These are phyloP conservation scores for Epichloe brachyelytri DNA, from an alignment of 2,329 filamentous ascomycete species.

Conservation along the genomic window DNA sequence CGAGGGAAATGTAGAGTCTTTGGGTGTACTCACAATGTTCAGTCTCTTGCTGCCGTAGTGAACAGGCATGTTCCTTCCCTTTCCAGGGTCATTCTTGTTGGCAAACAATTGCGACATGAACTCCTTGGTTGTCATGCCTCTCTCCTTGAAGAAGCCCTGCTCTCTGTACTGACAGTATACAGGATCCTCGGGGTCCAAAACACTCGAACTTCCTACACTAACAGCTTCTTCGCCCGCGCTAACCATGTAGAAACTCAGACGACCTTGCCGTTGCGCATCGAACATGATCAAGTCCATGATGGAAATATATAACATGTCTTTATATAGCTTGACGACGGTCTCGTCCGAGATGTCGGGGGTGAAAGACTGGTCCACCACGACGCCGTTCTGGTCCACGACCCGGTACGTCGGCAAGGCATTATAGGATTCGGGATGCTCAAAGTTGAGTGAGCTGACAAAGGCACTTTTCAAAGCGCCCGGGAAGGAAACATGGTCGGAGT, in stretches of 20 bases:
- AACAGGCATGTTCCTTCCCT: constrained; percentile 90
- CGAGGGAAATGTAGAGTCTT: not conserved
- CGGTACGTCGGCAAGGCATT: constrained; percentile 82
- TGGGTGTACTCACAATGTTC: constrained; percentile 55
- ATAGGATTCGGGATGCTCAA: constrained; percentile 59
- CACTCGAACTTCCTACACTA: constrained; percentile 76
- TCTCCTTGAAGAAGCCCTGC: constrained; percentile 78
- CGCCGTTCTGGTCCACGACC: constrained; percentile 78
- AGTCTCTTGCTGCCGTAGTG: constrained; percentile 81
- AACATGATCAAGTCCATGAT: constrained; percentile 99
- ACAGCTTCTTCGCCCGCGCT: constrained; percentile 91
- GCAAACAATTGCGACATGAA: constrained; percentile 96
- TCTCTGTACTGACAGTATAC: constrained; percentile 93
- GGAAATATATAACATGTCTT: constrained; percentile 53
- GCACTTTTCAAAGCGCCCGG: constrained; percentile 92
- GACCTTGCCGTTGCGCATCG: constrained; percentile 90
- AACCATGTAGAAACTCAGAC: constrained; percentile 94
- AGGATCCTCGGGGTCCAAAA: constrained; percentile 71
- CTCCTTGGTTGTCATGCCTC: constrained; percentile 73
- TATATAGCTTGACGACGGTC: constrained; percentile 46
- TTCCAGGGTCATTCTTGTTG: constrained; percentile 66
- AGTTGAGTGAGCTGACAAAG: constrained; percentile 70
- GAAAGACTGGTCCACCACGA: constrained; percentile 62
- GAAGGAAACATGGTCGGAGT: constrained; percentile 53
- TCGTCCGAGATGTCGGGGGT: constrained; percentile 56